Percentiles rank a stretch among this genome's conserved stretches.
phyloP scores from a whole-genome alignment of 208 protist species.

The Wallacemonas sp. region DNA sequence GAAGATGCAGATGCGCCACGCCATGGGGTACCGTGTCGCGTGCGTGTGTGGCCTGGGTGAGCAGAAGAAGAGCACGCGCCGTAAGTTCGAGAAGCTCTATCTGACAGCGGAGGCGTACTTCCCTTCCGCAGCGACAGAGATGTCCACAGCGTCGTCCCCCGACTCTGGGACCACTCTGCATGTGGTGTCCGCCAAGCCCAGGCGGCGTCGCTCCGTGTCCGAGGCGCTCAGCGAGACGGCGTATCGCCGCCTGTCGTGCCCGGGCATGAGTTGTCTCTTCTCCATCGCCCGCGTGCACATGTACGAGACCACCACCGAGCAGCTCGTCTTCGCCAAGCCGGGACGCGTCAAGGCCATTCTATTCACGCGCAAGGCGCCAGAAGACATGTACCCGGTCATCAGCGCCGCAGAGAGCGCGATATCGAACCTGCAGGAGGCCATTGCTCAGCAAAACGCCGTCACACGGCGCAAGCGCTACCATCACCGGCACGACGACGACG shows the following conservation, averaged over 20 bases:
- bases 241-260: slow-evolving; percentile 37
- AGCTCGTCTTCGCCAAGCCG: slow-evolving; percentile 56
- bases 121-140: neutral
- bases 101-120: slow-evolving; percentile 62
- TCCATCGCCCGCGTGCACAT: slow-evolving; percentile 41
- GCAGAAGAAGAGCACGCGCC: slow-evolving; percentile 27
- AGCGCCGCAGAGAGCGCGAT: slow-evolving; percentile 56
- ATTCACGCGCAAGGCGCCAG: slow-evolving; percentile 58
- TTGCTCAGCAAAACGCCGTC: slow-evolving; percentile 68
- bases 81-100: slow-evolving; percentile 32
- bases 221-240: slow-evolving; percentile 2
- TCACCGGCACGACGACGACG: neutral
- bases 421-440: slow-evolving; percentile 60
- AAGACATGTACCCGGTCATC: slow-evolving; percentile 55
- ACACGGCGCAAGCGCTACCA: slow-evolving; percentile 9
- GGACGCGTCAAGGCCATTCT: slow-evolving; percentile 53
- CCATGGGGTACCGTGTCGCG: slow-evolving; percentile 76
- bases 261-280: slow-evolving; percentile 62
- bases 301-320: slow-evolving; percentile 36
- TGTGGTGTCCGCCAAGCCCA: no score
- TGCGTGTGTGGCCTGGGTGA: slow-evolving; percentile 60
- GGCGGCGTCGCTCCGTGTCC: no score
- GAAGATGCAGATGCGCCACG: slow-evolving; percentile 53
- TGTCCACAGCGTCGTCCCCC: no score
- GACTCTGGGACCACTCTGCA: no score